Evolutionary conservation across 139 green algal species (phyloP).

Genomic region (Pycnococcus provasolii): DNA sequence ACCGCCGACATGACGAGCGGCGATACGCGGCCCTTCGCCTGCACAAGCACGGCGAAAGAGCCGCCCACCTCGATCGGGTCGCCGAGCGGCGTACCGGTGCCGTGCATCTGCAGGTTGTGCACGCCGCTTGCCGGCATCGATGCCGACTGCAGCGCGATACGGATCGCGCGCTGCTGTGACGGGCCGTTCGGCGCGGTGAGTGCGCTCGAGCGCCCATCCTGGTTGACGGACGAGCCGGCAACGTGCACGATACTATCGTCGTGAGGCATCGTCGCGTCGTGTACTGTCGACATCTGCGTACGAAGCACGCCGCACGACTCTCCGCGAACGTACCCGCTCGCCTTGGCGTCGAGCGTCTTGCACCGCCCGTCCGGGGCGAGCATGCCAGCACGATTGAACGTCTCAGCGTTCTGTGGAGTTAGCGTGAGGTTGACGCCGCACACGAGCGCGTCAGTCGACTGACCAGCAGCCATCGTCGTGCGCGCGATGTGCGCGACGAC

Average conservation of each 20-base stretch:
- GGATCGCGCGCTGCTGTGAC: constrained; percentile 64
- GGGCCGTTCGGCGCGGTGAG: constrained; percentile 79
- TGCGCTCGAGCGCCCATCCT: constrained; percentile 70
- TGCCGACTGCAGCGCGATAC: constrained; percentile 33
- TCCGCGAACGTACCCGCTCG: constrained; percentile 63
- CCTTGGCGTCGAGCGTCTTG: constrained; percentile 56
- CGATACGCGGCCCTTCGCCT: background rate
- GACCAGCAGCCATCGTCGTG: constrained; percentile 18
- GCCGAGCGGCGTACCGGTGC: constrained; percentile 45
- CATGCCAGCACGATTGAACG: constrained; percentile 45
- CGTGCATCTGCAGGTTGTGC: constrained; percentile 31
- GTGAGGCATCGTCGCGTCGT: background rate
- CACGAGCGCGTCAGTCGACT: background rate
- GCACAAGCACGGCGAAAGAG: background rate
- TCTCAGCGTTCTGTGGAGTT: constrained; percentile 35
- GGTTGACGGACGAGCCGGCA: constrained; percentile 62
- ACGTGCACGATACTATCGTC: constrained; percentile 31
- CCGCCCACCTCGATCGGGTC: constrained; percentile 58
- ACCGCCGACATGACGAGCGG: constrained; percentile 9
- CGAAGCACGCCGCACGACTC: background rate
- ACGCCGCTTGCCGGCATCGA: background rate
- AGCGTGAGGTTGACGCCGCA: constrained; percentile 63
- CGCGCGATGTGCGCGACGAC: constrained; percentile 52
- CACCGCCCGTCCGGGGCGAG: constrained; percentile 62
- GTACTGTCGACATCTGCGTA: background rate